Conservation (phyloP, 2,329 filamentous ascomycete genomes). For the Aspergillus hortae region DNA sequence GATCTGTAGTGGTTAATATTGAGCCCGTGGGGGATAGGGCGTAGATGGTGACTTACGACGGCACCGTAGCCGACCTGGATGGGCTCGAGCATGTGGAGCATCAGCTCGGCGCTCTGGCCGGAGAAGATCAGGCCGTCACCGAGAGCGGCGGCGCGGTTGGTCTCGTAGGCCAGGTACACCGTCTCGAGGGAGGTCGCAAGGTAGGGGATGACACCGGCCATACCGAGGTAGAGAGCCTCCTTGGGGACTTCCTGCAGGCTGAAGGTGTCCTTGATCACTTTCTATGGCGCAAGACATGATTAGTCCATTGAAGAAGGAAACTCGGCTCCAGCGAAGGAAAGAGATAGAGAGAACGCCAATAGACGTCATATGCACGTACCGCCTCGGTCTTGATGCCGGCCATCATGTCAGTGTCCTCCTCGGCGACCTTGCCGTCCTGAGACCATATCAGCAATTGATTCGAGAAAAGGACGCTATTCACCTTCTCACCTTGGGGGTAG, state of each 20-base stretch:
- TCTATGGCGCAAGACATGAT: slow-evolving; percentile 38
- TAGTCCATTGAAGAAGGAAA: neutral
- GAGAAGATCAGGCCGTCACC: slow-evolving; percentile 64
- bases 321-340: too few species aligned
- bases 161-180: slow-evolving; percentile 75
- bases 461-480: slow-evolving; percentile 18
- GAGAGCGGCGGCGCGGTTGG: slow-evolving; percentile 63
- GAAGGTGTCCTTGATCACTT: slow-evolving; percentile 67
- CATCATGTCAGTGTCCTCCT: slow-evolving; percentile 49
- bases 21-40: neutral
- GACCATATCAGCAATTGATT: slow-evolving; percentile 48
- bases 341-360: slow-evolving; percentile 7
- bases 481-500: slow-evolving; percentile 46
- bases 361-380: slow-evolving; percentile 44
- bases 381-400: slow-evolving; percentile 54
- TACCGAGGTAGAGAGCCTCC: slow-evolving; percentile 64
- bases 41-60: slow-evolving; percentile 53
- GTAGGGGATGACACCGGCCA: slow-evolving; percentile 81
- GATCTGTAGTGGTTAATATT: slow-evolving; percentile 52
- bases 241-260: slow-evolving; percentile 61
- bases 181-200: slow-evolving; percentile 79
- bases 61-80: slow-evolving; percentile 89
- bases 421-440: slow-evolving; percentile 38
- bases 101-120: slow-evolving; percentile 66
- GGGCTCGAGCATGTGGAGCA: slow-evolving; percentile 75